Evolutionary conservation across 2,329 filamentous ascomycete species (phyloP).

Genomic region (Huntiella bhutanensis): DNA sequence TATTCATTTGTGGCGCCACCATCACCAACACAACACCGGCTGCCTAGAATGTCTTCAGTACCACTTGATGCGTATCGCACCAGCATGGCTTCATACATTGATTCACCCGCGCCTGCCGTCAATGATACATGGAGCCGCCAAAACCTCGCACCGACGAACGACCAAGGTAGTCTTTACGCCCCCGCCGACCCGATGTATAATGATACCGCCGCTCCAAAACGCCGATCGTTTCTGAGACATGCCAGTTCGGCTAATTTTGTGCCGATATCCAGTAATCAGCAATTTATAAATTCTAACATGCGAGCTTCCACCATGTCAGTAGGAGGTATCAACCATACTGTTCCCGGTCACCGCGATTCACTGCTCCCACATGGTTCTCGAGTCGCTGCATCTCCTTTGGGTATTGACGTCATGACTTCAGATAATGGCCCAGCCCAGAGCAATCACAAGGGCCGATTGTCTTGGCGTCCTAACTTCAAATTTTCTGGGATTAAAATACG

Average conservation of each 20-base stretch:
- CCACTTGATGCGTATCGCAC: slow-evolving; percentile 3
- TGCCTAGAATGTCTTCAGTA: slow-evolving; percentile 1
- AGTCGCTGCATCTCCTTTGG: slow-evolving; percentile 6
- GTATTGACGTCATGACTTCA: slow-evolving; percentile 7
- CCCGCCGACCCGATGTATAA: not conserved
- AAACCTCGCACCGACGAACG: not conserved
- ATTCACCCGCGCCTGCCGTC: not conserved
- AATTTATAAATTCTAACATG: not conserved
- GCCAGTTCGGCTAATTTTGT: not conserved
- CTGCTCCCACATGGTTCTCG: not conserved
- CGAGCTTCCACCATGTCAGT: not conserved
- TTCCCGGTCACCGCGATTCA: not conserved
- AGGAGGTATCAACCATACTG: not conserved
- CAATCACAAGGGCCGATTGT: slow-evolving; percentile 7
- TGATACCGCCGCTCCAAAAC: not conserved
- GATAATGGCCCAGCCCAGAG: slow-evolving; percentile 1
- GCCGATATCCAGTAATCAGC: not conserved
- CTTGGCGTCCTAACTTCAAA: slow-evolving; percentile 4
- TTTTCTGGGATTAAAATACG: not conserved
- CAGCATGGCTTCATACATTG: not conserved
- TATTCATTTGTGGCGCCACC: not conserved
- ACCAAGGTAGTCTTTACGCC: not conserved
- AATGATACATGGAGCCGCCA: not conserved
- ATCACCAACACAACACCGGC: not conserved
- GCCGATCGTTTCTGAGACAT: not conserved